Conservation (phyloP, 2,329 filamentous ascomycete genomes). For the Elsinoe ampelina region DNA sequence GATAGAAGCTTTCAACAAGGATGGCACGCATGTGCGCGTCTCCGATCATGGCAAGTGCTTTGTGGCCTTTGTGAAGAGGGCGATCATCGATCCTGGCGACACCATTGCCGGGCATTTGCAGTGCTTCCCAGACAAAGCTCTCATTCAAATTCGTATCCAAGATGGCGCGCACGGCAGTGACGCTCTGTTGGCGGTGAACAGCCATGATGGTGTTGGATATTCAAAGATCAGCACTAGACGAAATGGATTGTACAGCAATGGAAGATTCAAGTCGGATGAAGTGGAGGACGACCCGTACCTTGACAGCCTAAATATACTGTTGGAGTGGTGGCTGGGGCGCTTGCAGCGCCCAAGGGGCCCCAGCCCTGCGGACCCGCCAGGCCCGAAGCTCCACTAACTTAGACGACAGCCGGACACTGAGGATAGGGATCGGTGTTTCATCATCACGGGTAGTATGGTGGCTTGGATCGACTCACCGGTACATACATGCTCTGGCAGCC, state of each 20-base stretch:
- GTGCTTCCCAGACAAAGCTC: not conserved
- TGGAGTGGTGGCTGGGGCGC: too few relatives aligned
- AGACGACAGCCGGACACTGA: conserved; percentile 26
- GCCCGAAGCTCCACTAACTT: conserved; percentile 29
- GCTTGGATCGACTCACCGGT: conserved; percentile 34
- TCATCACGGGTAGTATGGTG: conserved; percentile 42
- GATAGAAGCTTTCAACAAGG: not conserved
- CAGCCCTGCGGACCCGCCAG: too few relatives aligned
- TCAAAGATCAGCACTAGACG: too few relatives aligned
- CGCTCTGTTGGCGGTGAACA: not conserved
- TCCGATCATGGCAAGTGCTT: not conserved
- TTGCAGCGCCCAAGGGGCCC: too few relatives aligned
- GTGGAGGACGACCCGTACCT: too few relatives aligned
- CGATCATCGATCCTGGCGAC: not conserved
- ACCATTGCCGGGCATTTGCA: not conserved
- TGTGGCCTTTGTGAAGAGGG: not conserved
- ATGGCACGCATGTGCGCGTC: not conserved
- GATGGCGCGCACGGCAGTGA: not conserved
- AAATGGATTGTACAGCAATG: too few relatives aligned
- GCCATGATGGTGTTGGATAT: not conserved
- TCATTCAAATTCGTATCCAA: not conserved
- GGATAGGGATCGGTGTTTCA: conserved; percentile 39
- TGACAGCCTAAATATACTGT: too few relatives aligned
- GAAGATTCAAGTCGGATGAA: too few relatives aligned
- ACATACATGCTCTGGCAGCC: not conserved